A percentile compares a stretch with the other conserved stretches of the same genome.
phyloP scores from a whole-genome alignment of 345 rosid species.

The Dipteronia sinensis region DNA sequence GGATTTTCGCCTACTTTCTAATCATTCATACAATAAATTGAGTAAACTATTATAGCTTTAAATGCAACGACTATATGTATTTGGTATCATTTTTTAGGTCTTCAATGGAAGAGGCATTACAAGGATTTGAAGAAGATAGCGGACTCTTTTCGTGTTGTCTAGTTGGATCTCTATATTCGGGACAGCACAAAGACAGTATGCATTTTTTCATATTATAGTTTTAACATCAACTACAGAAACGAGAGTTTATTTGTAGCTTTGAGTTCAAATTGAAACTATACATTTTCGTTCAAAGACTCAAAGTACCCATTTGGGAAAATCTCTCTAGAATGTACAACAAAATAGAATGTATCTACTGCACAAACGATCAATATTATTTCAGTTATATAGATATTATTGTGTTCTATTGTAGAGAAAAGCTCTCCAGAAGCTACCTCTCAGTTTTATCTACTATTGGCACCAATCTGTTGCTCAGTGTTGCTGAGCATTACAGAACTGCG shows the following conservation, averaged over 20 bases:
- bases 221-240: neutral
- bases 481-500: slow-evolving; percentile 48
- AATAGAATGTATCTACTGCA: neutral
- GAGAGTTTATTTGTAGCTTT: neutral
- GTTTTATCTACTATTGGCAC: neutral
- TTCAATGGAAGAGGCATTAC: slow-evolving; percentile 96
- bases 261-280: neutral
- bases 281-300: neutral
- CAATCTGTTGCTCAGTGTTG: slow-evolving; percentile 1
- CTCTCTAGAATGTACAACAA: neutral
- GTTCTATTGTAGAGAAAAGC: neutral
- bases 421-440: neutral
- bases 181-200: neutral
- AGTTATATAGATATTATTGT: neutral
- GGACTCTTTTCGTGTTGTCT: slow-evolving; percentile 81
- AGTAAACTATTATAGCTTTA: neutral
- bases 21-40: neutral
- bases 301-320: neutral
- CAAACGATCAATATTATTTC: neutral
- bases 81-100: slow-evolving; percentile 49
- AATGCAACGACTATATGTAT: neutral
- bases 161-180: slow-evolving; percentile 21
- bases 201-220: neutral
- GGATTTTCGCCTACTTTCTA: neutral
- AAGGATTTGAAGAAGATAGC: slow-evolving; percentile 85